These are phyloP conservation scores for Xylaria curta DNA, from an alignment of 495 filamentous ascomycete species.

Conservation along the genomic window DNA sequence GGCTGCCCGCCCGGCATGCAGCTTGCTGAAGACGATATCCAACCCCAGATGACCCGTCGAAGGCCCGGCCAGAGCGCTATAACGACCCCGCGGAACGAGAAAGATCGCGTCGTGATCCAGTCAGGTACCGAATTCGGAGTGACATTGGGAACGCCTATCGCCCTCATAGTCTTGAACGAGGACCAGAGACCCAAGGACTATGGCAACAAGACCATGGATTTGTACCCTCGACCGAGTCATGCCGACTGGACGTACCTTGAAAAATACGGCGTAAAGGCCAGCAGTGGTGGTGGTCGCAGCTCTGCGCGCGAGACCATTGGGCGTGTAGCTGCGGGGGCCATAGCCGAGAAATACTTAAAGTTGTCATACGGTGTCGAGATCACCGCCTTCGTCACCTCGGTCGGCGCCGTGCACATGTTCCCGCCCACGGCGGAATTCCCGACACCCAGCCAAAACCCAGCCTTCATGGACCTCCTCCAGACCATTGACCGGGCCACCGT, in stretches of 20 bases:
- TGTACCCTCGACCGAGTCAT: slow-evolving; percentile 89
- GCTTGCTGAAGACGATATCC: slow-evolving; percentile 88
- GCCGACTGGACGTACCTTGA: slow-evolving; percentile 97
- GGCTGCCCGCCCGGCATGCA: slow-evolving; percentile 88
- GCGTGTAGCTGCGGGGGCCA: slow-evolving; percentile 91
- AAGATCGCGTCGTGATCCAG: slow-evolving; percentile 90
- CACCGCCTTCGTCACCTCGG: slow-evolving; percentile 85
- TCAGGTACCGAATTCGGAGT: slow-evolving; percentile 93
- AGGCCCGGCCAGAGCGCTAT: slow-evolving; percentile 90
- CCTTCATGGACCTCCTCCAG: slow-evolving; percentile 77
- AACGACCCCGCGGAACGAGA: slow-evolving; percentile 92
- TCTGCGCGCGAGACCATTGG: slow-evolving; percentile 94
- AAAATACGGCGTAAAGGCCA: slow-evolving; percentile 96
- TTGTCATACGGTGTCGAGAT: slow-evolving; percentile 87
- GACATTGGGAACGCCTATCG: slow-evolving; percentile 92
- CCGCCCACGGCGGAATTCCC: slow-evolving; percentile 79
- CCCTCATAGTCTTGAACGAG: slow-evolving; percentile 85
- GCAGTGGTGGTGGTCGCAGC: slow-evolving; percentile 89
- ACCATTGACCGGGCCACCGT: slow-evolving; percentile 79
- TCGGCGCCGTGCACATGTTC: slow-evolving; percentile 83
- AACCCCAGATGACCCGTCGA: slow-evolving; percentile 91
- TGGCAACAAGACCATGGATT: slow-evolving; percentile 86
- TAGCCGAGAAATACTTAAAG: slow-evolving; percentile 91
- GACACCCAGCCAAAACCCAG: slow-evolving; percentile 77
- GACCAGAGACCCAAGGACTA: slow-evolving; percentile 97